Percentiles rank a stretch among this genome's conserved stretches.
Conservation (phyloP, 2,329 filamentous ascomycete genomes). For the Leptographium wingfieldii region DNA sequence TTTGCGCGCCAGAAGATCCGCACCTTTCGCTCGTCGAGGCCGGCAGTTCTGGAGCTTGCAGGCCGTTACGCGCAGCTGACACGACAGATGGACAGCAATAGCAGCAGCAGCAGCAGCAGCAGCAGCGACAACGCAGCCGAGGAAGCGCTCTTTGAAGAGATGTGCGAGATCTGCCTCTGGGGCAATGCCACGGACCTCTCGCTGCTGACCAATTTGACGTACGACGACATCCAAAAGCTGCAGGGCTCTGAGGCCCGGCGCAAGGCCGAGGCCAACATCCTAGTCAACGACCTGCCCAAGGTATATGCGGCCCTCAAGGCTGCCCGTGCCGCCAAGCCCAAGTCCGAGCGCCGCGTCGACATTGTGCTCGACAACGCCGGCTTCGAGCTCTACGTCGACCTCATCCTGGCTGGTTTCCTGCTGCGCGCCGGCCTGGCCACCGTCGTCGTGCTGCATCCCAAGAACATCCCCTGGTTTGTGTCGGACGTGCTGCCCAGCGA, state of each 20-base stretch:
- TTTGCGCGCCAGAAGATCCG: conserved; percentile 83
- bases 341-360: conserved; percentile 61
- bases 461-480: conserved; percentile 96
- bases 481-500: conserved; percentile 84
- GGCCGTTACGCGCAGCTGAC: conserved; percentile 44
- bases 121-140: conserved; percentile 48
- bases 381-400: conserved; percentile 92
- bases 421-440: conserved; percentile 77
- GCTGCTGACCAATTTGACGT: conserved; percentile 76
- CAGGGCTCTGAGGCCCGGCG: conserved; percentile 83
- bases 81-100: conserved; percentile 37
- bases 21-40: conserved; percentile 83
- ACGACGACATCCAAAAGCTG: conserved; percentile 93
- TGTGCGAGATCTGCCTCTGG: conserved; percentile 96
- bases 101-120: conserved; percentile 29
- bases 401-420: conserved; percentile 83
- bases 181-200: conserved; percentile 93
- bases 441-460: conserved; percentile 77
- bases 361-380: conserved; percentile 95
- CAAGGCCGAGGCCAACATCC: conserved; percentile 77
- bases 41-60: conserved; percentile 39
- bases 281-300: conserved; percentile 65
- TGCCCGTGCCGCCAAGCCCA: conserved; percentile 10
- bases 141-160: conserved; percentile 71
- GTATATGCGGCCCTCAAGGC: conserved; percentile 17